phyloP scores from a whole-genome alignment of 2,329 filamentous ascomycete genomes.

The Venturia aucupariae region DNA sequence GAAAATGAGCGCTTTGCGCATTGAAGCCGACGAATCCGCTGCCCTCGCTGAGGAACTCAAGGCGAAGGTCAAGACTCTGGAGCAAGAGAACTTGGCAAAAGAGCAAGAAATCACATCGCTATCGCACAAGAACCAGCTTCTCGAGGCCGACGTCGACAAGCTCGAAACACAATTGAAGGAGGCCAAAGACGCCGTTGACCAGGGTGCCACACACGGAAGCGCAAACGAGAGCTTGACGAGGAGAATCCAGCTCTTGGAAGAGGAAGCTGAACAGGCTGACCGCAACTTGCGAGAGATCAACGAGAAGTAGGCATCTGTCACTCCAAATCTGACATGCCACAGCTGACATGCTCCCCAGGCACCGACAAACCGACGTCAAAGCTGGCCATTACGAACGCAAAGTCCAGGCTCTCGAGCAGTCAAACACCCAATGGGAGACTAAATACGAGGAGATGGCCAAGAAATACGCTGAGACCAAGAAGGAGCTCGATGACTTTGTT shows the following conservation, averaged over 20 bases:
- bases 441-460: conserved; percentile 98
- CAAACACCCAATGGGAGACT: conserved; percentile 88
- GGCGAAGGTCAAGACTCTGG: conserved; percentile 74
- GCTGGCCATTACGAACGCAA: conserved; percentile 99
- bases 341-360: conserved; percentile 46
- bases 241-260: conserved; percentile 90
- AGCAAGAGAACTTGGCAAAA: conserved; percentile 92
- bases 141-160: conserved; percentile 89
- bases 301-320: conserved; percentile 72
- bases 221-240: conserved; percentile 88
- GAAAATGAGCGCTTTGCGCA: conserved; percentile 92
- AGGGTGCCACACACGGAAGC: conserved; percentile 71
- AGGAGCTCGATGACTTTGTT: conserved; percentile 87
- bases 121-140: conserved; percentile 85
- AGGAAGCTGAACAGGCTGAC: conserved; percentile 94
- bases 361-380: conserved; percentile 98
- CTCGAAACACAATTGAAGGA: conserved; percentile 76
- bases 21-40: conserved; percentile 81
- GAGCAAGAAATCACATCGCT: conserved; percentile 97
- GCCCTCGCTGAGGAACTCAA: conserved; percentile 81
- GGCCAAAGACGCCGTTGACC: conserved; percentile 75
- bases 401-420: conserved; percentile 88
- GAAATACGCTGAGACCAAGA: conserved; percentile 76
- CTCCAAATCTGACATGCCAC: conserved; percentile 15
- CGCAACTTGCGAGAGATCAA: conserved; percentile 94